A percentile compares a stretch with the other conserved stretches of the same genome.
phyloP scores from a whole-genome alignment of 306 rosid genomes.

The Adenanthera pavonina region DNA sequence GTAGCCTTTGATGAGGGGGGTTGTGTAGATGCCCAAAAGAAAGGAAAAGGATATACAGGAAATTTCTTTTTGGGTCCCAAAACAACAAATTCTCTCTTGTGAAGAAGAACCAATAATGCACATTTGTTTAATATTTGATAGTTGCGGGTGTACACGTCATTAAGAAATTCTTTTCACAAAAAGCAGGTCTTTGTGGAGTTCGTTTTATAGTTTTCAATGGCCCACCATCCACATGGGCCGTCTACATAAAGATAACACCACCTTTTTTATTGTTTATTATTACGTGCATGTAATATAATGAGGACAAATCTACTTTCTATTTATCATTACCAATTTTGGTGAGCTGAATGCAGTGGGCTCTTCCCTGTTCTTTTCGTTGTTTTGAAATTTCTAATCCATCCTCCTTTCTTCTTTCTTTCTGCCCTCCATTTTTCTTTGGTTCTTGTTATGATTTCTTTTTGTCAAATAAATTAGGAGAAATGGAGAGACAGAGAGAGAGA shows the following conservation, averaged over 20 bases:
- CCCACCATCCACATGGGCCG: conserved; percentile 89
- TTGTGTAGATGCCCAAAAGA: conserved; percentile 25
- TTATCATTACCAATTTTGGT: conserved; percentile 38
- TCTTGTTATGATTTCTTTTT: background rate
- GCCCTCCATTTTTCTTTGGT: background rate
- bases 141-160: conserved; percentile 74
- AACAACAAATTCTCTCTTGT: conserved; percentile 70
- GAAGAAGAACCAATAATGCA: conserved; percentile 86
- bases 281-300: conserved; percentile 35
- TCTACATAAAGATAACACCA: conserved; percentile 52
- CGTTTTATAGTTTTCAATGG: conserved; percentile 64
- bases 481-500: conserved; percentile 19
- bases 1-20: conserved; percentile 43
- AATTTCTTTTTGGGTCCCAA: conserved; percentile 74
- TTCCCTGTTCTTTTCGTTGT: background rate
- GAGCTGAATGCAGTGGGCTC: conserved; percentile 2
- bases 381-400: background rate
- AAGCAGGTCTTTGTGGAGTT: conserved; percentile 77
- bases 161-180: conserved; percentile 44
- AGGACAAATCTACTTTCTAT: conserved; percentile 55
- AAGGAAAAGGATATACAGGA: conserved; percentile 53
- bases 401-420: background rate
- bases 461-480: conserved; percentile 23
- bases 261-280: conserved; percentile 31
- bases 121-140: conserved; percentile 57